These are phyloP conservation scores for Boletus barrowsii DNA, from an alignment of 768 basidiomycete species.

Conservation along the genomic window DNA sequence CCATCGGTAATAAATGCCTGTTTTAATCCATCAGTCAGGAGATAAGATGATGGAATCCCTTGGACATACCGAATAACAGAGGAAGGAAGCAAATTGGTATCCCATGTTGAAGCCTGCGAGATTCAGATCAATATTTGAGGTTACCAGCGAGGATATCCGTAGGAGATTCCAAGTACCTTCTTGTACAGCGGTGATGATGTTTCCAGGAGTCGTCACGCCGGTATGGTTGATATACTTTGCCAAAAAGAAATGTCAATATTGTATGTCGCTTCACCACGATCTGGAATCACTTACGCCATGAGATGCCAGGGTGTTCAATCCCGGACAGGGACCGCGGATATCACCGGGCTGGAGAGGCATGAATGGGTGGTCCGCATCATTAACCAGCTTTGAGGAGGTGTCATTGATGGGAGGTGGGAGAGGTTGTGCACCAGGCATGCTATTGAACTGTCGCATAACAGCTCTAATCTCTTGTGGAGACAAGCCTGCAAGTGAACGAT, in stretches of 20 bases:
- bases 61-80: constrained; percentile 14
- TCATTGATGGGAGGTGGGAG: constrained; percentile 13
- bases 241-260: neutral
- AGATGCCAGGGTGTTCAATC: constrained; percentile 22
- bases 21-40: neutral
- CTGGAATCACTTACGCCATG: constrained; percentile 16
- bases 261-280: neutral
- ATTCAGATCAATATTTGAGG: neutral
- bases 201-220: constrained; percentile 17
- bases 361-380: constrained; percentile 13
- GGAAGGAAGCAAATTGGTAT: constrained; percentile 11
- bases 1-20: constrained; percentile 20
- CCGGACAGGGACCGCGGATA: constrained; percentile 20
- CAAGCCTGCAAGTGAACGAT: constrained; percentile 18
- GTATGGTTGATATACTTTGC: constrained; percentile 14
- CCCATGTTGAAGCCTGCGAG: constrained; percentile 22
- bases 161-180: constrained; percentile 6
- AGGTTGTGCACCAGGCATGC: constrained; percentile 16
- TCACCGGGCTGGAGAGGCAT: constrained; percentile 9
- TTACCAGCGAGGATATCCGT: neutral
- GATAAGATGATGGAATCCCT: too few species aligned
- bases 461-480: constrained; percentile 12
- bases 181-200: constrained; percentile 22
- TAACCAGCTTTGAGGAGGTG: constrained; percentile 13
- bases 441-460: constrained; percentile 4